A percentile compares a stretch with the other conserved stretches of the same genome.
Evolutionary conservation across 257 asterid species (phyloP).

Genomic region (Vinca minor): DNA sequence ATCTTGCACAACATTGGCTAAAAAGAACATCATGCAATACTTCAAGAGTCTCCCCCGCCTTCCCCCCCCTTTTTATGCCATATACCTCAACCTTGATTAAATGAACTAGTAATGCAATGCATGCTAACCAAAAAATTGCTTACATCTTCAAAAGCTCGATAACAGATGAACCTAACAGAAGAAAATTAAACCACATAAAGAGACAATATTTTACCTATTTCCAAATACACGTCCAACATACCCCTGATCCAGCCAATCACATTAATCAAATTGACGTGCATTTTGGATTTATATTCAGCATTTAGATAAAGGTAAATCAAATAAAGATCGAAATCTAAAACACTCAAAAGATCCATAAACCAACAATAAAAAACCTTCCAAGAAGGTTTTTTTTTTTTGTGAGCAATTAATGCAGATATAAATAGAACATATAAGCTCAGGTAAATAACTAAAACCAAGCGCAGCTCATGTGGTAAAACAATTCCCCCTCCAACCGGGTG

Average conservation of each 20-base stretch:
- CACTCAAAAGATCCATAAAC: background rate
- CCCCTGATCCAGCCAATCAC: conserved; percentile 52
- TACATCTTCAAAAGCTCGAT: background rate
- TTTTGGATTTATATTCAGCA: too few species aligned
- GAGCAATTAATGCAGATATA: too few species aligned
- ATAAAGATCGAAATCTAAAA: conserved; percentile 3
- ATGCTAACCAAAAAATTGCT: background rate
- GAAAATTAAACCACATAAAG: background rate
- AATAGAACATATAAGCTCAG: too few species aligned
- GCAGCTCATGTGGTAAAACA: too few species aligned
- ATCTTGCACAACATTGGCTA: background rate
- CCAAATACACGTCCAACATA: conserved; percentile 90
- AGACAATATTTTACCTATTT: conserved; percentile 48
- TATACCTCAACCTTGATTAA: too few species aligned
- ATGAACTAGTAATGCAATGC: background rate
- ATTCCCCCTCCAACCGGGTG: too few species aligned
- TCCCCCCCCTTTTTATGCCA: too few species aligned
- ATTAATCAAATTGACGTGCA: conserved; percentile 16
- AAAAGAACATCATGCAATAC: background rate
- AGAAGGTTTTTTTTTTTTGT: background rate
- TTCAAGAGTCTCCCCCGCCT: too few species aligned
- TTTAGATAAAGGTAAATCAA: background rate
- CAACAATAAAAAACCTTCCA: background rate
- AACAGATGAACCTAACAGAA: background rate
- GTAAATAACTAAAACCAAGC: too few species aligned